Evolutionary conservation across 1,139 yeast genomes (phyloP).

Genomic region (Diutina ranongensis): DNA sequence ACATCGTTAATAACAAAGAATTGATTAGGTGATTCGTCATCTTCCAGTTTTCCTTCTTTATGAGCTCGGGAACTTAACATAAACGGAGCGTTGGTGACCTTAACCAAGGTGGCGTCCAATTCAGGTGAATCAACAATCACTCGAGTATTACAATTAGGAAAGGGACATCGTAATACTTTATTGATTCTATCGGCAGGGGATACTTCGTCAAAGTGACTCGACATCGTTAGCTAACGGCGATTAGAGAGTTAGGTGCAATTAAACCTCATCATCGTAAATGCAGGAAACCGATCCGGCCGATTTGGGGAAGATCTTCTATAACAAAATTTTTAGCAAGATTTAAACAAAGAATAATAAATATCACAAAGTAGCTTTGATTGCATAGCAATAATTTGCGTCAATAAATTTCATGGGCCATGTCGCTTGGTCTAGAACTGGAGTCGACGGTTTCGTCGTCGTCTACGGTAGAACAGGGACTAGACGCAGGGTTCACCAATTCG

Average conservation of each 20-base stretch:
- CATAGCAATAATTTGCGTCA: no score
- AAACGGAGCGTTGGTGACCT: conserved; percentile 19
- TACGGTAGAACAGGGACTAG: no score
- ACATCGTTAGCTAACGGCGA: background rate
- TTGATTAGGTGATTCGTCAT: conserved; percentile 8
- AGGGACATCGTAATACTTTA: conserved; percentile 21
- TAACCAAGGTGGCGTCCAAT: conserved; percentile 10
- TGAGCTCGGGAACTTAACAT: conserved; percentile 14
- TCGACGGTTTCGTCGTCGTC: no score
- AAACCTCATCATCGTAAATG: no score
- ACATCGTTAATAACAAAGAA: conserved; percentile 40
- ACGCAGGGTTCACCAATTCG: no score
- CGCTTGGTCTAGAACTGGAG: no score
- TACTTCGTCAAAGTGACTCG: background rate
- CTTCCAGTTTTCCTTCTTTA: background rate
- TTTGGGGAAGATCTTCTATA: no score
- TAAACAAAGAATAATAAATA: no score
- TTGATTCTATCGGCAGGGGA: background rate
- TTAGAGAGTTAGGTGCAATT: background rate
- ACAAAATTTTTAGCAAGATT: no score
- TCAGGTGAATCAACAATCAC: conserved; percentile 18
- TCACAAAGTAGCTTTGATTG: no score
- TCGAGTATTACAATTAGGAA: conserved; percentile 23
- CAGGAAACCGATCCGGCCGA: no score
- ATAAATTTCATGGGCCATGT: no score